Conservation (phyloP, 2,329 filamentous ascomycete species). For the Colletotrichum sp. region DNA sequence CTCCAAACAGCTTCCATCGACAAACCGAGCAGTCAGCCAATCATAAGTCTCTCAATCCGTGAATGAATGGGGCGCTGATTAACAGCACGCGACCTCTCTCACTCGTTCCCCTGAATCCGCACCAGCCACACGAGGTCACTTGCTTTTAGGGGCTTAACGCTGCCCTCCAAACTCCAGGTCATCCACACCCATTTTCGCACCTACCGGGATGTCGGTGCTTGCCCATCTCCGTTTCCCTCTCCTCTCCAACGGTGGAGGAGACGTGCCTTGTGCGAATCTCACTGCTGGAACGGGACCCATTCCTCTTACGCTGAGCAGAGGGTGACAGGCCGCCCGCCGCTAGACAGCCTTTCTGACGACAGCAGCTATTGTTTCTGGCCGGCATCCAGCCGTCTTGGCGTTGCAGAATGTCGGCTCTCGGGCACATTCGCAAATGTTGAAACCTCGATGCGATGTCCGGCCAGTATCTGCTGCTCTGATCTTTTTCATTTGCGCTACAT, state of each 20-base stretch:
- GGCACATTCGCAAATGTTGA: not conserved
- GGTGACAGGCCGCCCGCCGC: not conserved
- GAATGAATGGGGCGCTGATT: not conserved
- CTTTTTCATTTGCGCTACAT: not conserved
- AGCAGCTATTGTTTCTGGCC: not conserved
- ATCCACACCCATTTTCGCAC: not conserved
- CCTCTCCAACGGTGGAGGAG: not conserved
- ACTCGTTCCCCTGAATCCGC: not conserved
- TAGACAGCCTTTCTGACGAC: not conserved
- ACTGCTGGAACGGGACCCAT: not conserved
- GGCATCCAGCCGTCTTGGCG: conserved; percentile 9
- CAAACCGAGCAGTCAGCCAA: not conserved
- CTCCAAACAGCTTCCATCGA: not conserved
- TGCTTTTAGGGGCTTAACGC: not conserved
- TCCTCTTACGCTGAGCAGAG: not conserved
- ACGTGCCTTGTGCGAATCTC: not conserved
- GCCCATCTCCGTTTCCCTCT: not conserved
- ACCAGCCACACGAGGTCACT: not conserved
- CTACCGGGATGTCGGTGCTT: not conserved
- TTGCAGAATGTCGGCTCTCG: not conserved
- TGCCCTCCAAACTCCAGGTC: not conserved
- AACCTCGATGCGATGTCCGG: not conserved
- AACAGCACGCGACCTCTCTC: not conserved
- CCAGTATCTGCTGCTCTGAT: not conserved
- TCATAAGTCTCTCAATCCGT: not conserved